Evolutionary conservation across 2,329 filamentous ascomycete genomes (phyloP), one percentile per base, ranked within the genome.

Genomic region (Bipolaris oryzae): DNA sequence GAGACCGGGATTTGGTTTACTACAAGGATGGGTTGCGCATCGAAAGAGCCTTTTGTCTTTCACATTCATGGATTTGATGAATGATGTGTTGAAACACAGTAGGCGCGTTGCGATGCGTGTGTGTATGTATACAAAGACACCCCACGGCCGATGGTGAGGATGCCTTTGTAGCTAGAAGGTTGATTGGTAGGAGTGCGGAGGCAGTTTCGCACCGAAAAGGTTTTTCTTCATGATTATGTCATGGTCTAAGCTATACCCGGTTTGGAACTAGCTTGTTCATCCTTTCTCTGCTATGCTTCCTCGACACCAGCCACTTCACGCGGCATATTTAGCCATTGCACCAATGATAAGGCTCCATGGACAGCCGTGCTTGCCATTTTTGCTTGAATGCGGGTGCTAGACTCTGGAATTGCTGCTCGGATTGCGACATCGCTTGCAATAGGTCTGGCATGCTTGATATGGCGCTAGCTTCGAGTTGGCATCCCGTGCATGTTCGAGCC

Each of bases 1-100:
- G 73, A 76, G 74, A 76, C 74, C 28, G 31, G 11, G 41, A 51
- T 34, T 34, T 34, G 16, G 28, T 10, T 15, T 34, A 25, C 42
- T 38, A 37, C 33, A 23, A 13, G 18, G 5, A 4, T 5, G 28
- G 15, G 15, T 34, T 50, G 3, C n/a, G 23, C 28, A 37, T 13
- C 10, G 5, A 16, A 5, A 45, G 4, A 41, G 25, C 21, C 38
- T 33, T 31, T 34, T 28, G 34, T 20, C 16, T 15, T 34, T 20
- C 25, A 16, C 1, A 25, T 41, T 41, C 43, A 34, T 18, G 1
- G 16, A 6, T 4, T 38, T 13, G 3, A 28, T 53, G 44, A 47
- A 20, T 15, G 23, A 3, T 2, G n/a, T 2, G 11, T 2, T 7
- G 5, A 33, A n/a, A 20, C 4, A 21, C 2, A 1, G 5, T 21